Percentiles rank a stretch among this genome's conserved stretches.
These are phyloP conservation scores for Penicillium waksmanii DNA, from an alignment of 495 filamentous ascomycete species.

Conservation along the genomic window DNA sequence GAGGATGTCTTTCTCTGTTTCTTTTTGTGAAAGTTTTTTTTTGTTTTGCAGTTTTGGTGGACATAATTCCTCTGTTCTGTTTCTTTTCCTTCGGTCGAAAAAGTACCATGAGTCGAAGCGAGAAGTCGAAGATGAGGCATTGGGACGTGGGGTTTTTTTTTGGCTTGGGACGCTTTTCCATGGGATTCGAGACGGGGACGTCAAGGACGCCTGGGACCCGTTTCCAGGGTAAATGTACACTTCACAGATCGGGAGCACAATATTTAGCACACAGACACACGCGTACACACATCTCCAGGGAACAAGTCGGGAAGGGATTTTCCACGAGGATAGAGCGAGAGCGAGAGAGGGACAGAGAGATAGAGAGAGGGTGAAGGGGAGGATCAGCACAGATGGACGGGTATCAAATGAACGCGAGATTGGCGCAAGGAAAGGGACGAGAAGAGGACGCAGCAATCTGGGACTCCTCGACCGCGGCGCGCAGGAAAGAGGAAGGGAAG, in stretches of 20 bases:
- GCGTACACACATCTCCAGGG: not conserved
- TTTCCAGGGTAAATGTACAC: conserved; percentile 25
- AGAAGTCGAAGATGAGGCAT: not conserved
- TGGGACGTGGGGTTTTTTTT: not conserved
- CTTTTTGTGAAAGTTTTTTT: conserved; percentile 29
- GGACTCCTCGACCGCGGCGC: conserved; percentile 37
- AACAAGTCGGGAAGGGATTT: not conserved
- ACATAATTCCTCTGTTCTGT: not conserved
- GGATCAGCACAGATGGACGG: conserved; percentile 43
- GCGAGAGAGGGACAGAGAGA: conserved; percentile 3
- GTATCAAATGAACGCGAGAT: conserved; percentile 50
- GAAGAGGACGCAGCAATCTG: conserved; percentile 46
- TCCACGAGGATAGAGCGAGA: not conserved
- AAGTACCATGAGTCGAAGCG: conserved; percentile 4
- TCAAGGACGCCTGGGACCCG: not conserved
- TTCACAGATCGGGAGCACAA: conserved; percentile 22
- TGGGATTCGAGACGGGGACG: not conserved
- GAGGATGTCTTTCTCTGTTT: conserved; percentile 1
- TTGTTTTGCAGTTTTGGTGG: not conserved
- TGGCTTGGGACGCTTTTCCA: conserved; percentile 1
- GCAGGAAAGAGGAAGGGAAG: conserved; percentile 53
- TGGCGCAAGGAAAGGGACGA: conserved; percentile 29
- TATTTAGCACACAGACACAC: not conserved
- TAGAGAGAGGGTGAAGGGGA: conserved; percentile 11
- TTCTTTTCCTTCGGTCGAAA: not conserved